These are phyloP conservation scores for Myriosclerotinia duriaeana DNA, from an alignment of 2,329 filamentous ascomycete species.

Conservation along the genomic window DNA sequence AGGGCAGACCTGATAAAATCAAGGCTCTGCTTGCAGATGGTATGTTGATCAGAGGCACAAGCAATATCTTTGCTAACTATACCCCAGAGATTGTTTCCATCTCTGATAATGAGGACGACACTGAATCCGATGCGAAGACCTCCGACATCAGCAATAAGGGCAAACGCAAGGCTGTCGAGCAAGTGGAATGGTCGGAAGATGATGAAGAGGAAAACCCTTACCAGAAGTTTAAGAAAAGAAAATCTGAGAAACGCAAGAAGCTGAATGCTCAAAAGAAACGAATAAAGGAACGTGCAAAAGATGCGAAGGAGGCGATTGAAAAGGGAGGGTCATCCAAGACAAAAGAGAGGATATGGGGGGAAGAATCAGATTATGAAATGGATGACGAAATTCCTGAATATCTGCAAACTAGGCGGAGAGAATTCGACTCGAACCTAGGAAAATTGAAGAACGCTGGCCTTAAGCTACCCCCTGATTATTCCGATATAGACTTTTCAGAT, in stretches of 20 bases:
- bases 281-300: constrained; percentile 48
- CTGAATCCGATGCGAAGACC: constrained; percentile 32
- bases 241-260: constrained; percentile 53
- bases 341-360: constrained; percentile 35
- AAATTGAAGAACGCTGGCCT: constrained; percentile 66
- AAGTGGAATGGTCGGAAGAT: constrained; percentile 54
- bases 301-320: constrained; percentile 36
- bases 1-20: constrained; percentile 12
- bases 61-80: constrained; percentile 22
- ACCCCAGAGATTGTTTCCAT: constrained; percentile 31
- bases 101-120: constrained; percentile 24
- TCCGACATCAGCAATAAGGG: constrained; percentile 27
- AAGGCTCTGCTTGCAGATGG: constrained; percentile 8
- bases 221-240: constrained; percentile 62
- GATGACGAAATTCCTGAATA: constrained; percentile 64
- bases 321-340: constrained; percentile 30
- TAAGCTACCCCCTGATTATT: constrained; percentile 73
- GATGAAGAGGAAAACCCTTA: constrained; percentile 57
- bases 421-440: constrained; percentile 64
- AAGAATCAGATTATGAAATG: constrained; percentile 37
- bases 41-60: not conserved
- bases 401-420: constrained; percentile 62
- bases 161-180: constrained; percentile 39
- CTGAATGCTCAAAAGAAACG: constrained; percentile 49
- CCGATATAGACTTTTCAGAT: constrained; percentile 74